These are phyloP conservation scores for Petunia secreta DNA, from an alignment of 257 asterid species.

Conservation along the genomic window DNA sequence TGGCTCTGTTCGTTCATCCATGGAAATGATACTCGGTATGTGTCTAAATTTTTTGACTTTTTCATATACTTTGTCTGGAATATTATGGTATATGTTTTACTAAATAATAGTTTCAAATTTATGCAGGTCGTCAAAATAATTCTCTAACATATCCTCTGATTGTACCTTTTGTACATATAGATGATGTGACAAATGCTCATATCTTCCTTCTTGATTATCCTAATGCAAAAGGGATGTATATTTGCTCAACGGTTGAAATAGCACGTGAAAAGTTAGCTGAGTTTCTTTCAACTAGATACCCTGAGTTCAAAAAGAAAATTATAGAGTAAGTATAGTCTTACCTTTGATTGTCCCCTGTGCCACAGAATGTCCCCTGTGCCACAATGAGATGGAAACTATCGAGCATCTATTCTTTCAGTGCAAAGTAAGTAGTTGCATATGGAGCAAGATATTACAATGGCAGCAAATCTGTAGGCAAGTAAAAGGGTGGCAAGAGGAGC, in stretches of 20 bases:
- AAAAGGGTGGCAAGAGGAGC: too few relatives aligned
- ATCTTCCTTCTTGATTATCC: conserved; percentile 42
- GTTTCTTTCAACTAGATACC: conserved; percentile 36
- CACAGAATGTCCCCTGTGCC: too few relatives aligned
- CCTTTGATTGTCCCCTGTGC: neutral
- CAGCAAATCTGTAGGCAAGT: too few relatives aligned
- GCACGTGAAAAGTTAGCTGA: conserved; percentile 36
- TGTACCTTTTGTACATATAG: conserved; percentile 41
- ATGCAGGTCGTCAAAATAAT: conserved; percentile 18
- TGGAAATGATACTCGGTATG: neutral
- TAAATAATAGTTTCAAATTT: neutral
- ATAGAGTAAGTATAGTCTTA: conserved; percentile 33
- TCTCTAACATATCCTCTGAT: neutral
- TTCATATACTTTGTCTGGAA: neutral
- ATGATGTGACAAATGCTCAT: conserved; percentile 51
- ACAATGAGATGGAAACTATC: too few relatives aligned
- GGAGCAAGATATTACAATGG: too few relatives aligned
- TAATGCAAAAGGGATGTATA: conserved; percentile 50
- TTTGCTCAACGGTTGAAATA: conserved; percentile 46
- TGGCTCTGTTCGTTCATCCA: conserved; percentile 11
- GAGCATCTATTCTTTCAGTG: too few relatives aligned
- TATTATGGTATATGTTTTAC: neutral
- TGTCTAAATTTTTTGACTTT: neutral
- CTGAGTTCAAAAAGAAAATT: conserved; percentile 30
- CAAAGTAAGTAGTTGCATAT: too few relatives aligned